Base-by-base conservation (phyloP, 1,284 basidiomycete genomes). In the Malassezia pachydermatis region DNA sequence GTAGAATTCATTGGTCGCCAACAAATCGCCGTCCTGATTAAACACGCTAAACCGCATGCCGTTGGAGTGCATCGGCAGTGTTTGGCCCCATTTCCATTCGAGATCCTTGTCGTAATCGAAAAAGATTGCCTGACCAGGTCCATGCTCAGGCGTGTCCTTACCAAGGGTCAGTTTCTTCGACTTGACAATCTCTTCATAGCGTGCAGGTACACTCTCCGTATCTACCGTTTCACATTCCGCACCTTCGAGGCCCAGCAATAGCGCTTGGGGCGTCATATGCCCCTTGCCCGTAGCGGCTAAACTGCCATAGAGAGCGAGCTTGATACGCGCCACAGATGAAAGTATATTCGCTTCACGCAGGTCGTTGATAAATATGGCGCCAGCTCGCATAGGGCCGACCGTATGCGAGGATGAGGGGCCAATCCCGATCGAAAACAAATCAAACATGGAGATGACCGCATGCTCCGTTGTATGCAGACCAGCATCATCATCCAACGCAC, bases 1-100 rank as follows among this genome's bases (percentile, higher is more conserved):
- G 66, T 88, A 96, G 67, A 92, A 96, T 67, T 90, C 86, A 64
- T 96, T 96, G 11, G 86, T 92, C 0, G 90, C 90, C 45, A 96
- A 76, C 58, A 96, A 75, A 60, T 87, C 81, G 0, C 92, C 90
- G 10, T 83, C 76, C 35, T 78, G 76, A 51, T 79, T 82, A 62
- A 89, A 96, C 14, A 82, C 85, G 39, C 84, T 84, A 72, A 96
- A 92, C 4, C 87, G 79, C 80, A 95, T 88, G 23, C 89, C 89
- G 55, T 75, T 73, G 6, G 70, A 66, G 50, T 73, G 72, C 41
- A 67, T 53, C 5, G 67, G 71, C 8, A 73, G 49, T 8, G 69
- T 80, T 35, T 63, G 60, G 59, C 87, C 84, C 81, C 82, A 89
- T 41, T 83, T 78, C 87, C 90, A 89, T 35, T 46, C 76, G 81